phyloP scores from a whole-genome alignment of 352 stramenopile genomes.

The Phytophthora citricola region DNA sequence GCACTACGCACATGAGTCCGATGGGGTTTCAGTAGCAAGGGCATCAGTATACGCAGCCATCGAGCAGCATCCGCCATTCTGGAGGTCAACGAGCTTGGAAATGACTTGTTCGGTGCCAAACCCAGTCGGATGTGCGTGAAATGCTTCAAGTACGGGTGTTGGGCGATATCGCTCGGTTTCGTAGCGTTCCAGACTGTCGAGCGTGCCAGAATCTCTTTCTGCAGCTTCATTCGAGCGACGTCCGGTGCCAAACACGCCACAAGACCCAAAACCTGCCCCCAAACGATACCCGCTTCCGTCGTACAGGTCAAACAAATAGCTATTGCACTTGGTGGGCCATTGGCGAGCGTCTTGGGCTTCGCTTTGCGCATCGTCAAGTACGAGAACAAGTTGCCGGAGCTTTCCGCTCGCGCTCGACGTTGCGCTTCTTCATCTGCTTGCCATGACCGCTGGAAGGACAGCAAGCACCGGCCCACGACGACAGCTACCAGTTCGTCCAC shows the following conservation, averaged over 20 bases:
- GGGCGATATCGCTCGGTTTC: constrained; percentile 27
- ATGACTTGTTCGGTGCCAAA: constrained; percentile 17
- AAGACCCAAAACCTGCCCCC: constrained; percentile 32
- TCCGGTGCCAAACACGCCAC: constrained; percentile 20
- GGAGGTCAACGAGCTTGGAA: constrained; percentile 12
- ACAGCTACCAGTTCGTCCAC: constrained; percentile 23
- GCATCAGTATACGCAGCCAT: constrained; percentile 55
- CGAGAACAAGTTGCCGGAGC: constrained; percentile 55
- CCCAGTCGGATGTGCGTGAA: constrained; percentile 49
- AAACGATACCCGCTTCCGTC: constrained; percentile 22
- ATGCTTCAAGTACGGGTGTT: constrained; percentile 53
- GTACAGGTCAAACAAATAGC: constrained; percentile 25
- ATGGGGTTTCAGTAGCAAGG: constrained; percentile 59
- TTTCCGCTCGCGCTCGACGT: constrained; percentile 30
- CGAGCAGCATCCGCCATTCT: constrained; percentile 39
- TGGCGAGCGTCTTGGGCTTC: constrained; percentile 17
- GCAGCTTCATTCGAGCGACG: constrained; percentile 35
- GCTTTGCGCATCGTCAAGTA: constrained; percentile 43
- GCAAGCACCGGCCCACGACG: constrained; percentile 17
- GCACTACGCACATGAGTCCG: constrained; percentile 51
- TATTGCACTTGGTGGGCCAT: constrained; percentile 5
- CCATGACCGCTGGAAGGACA: constrained; percentile 56
- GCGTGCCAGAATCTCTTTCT: constrained; percentile 46
- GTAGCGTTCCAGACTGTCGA: constrained; percentile 28
- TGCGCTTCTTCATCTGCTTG: constrained; percentile 53